Conservation (phyloP, 108 stramenopile genomes). For the Schizochytrium sp. region DNA sequence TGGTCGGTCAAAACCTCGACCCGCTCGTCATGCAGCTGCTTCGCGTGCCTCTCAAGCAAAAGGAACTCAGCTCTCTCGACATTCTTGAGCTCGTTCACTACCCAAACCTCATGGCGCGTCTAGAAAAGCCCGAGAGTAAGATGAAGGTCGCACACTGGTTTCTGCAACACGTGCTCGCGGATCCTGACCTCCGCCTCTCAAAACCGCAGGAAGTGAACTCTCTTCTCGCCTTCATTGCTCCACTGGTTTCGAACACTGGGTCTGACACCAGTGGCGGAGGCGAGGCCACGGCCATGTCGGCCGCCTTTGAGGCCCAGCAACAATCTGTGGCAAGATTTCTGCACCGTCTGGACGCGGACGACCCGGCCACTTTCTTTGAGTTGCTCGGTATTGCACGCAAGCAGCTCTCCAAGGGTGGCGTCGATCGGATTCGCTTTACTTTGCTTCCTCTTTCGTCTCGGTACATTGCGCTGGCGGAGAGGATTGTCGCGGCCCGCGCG, state of each 20-base stretch:
- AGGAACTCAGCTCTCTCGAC: neutral
- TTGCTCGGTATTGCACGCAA: conserved; percentile 63
- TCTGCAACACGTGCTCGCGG: conserved; percentile 49
- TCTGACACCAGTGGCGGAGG: conserved; percentile 43
- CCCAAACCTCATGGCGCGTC: conserved; percentile 64
- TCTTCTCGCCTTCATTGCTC: conserved; percentile 74
- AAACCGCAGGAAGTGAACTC: conserved; percentile 59
- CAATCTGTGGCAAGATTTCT: conserved; percentile 75
- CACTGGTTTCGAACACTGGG: conserved; percentile 44
- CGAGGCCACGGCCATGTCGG: conserved; percentile 21
- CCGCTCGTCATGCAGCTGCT: conserved; percentile 66
- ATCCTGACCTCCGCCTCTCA: neutral
- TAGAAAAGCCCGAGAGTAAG: conserved; percentile 75
- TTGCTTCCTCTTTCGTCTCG: conserved; percentile 73
- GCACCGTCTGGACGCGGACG: conserved; percentile 66
- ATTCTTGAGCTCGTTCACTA: conserved; percentile 72
- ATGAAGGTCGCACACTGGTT: conserved; percentile 64
- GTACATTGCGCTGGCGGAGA: conserved; percentile 59
- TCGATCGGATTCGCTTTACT: conserved; percentile 55
- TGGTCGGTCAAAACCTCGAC: conserved; percentile 64
- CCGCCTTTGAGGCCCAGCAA: conserved; percentile 58
- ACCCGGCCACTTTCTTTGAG: conserved; percentile 75
- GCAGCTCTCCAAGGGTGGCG: conserved; percentile 57
- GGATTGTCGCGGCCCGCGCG: conserved; percentile 30
- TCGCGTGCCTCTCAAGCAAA: neutral